Evolutionary conservation across 2,329 filamentous ascomycete species (phyloP).

Genomic region (Phaeoacremonium minimum): DNA sequence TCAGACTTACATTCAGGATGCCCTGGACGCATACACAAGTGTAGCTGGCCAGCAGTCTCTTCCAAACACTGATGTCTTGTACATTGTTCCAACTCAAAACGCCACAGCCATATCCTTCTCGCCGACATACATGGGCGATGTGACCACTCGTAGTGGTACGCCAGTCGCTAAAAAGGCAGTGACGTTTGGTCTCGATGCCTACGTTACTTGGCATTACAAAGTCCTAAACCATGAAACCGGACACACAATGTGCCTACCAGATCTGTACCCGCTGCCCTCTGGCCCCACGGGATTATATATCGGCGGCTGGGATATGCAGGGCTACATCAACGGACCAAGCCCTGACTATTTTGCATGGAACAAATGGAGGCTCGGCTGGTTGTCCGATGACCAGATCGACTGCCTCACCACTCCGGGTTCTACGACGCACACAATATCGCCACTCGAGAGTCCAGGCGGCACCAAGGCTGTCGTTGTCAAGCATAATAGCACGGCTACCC

Average conservation of each 20-base stretch:
- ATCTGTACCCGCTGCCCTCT: conserved; percentile 25
- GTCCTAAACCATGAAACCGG: conserved; percentile 31
- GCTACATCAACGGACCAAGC: conserved; percentile 23
- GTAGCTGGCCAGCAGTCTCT: neutral
- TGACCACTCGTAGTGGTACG: conserved; percentile 15
- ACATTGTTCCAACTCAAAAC: conserved; percentile 19
- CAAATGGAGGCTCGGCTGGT: conserved; percentile 32
- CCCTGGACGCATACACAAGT: conserved; percentile 18
- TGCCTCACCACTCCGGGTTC: conserved; percentile 19
- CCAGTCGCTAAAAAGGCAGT: conserved; percentile 23
- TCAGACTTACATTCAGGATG: conserved; percentile 21
- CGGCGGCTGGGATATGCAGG: conserved; percentile 32
- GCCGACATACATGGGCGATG: conserved; percentile 16
- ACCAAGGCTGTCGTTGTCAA: conserved; percentile 22
- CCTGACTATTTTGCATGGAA: conserved; percentile 33
- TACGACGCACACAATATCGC: conserved; percentile 19
- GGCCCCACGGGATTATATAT: conserved; percentile 21
- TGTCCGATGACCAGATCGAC: conserved; percentile 24
- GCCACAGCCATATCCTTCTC: conserved; percentile 20
- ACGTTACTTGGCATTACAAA: conserved; percentile 23
- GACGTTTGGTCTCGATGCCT: conserved; percentile 25
- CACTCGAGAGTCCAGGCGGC: conserved; percentile 14
- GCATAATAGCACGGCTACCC: conserved; percentile 12
- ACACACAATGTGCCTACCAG: conserved; percentile 31
- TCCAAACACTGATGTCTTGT: conserved; percentile 18